Conservation (phyloP, 176 grass and related monocot genomes). For the Cymbopogon citratus region DNA sequence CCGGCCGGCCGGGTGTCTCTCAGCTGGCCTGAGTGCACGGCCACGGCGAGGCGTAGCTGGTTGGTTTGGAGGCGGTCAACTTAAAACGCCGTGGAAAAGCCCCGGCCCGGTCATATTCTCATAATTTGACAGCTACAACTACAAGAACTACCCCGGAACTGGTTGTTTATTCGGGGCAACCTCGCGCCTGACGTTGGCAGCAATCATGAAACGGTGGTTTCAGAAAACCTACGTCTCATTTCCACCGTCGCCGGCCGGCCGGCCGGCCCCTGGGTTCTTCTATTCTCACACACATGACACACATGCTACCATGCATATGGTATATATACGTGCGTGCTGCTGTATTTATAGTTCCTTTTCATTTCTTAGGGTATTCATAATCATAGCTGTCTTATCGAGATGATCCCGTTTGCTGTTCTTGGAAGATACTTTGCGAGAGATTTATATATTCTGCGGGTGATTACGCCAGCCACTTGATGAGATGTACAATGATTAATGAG, state of each 20-base stretch:
- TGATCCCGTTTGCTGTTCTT: slow-evolving; percentile 24
- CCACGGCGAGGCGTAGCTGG: too few relatives aligned
- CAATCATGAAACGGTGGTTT: slow-evolving; percentile 22
- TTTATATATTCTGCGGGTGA: background rate
- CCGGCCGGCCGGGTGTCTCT: slow-evolving; percentile 2
- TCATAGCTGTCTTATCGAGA: background rate
- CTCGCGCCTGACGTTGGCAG: slow-evolving; percentile 24
- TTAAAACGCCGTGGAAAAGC: background rate
- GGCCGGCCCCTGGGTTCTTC: background rate
- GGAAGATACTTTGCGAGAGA: slow-evolving; percentile 29
- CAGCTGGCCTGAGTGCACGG: background rate
- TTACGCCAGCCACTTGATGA: background rate
- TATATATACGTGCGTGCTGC: background rate
- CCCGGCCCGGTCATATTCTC: slow-evolving; percentile 9
- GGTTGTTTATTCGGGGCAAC: slow-evolving; percentile 14
- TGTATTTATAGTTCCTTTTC: background rate
- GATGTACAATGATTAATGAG: background rate
- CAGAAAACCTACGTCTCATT: slow-evolving; percentile 3
- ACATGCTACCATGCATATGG: background rate
- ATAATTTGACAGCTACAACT: too few relatives aligned
- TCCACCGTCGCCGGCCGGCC: background rate
- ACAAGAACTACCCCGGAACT: background rate
- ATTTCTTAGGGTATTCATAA: background rate
- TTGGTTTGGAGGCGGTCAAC: slow-evolving; percentile 30
- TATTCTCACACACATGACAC: background rate